Evolutionary conservation across 1,284 basidiomycete species (phyloP).

Genomic region (Malassezia restricta): DNA sequence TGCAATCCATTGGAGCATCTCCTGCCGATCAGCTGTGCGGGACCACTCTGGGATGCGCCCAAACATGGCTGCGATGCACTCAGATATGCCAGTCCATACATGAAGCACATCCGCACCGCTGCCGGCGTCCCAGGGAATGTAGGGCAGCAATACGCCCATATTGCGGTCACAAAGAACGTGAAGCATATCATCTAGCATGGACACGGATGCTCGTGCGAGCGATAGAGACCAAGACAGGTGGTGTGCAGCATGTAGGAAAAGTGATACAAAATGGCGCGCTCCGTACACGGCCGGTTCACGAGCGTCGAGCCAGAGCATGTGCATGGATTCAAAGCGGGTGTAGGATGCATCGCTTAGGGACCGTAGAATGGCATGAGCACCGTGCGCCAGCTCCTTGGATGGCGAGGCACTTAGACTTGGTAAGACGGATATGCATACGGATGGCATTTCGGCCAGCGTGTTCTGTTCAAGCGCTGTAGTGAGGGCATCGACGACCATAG

Average conservation of each 20-base stretch:
- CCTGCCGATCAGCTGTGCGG: slow-evolving; percentile 21
- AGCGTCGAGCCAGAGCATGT: slow-evolving; percentile 2
- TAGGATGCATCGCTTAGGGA: background rate
- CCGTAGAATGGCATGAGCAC: background rate
- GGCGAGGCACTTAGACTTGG: background rate
- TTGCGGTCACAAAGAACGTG: slow-evolving; percentile 36
- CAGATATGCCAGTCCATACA: slow-evolving; percentile 36
- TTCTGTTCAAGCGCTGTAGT: background rate
- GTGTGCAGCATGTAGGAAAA: background rate
- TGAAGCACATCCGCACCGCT: slow-evolving; percentile 15
- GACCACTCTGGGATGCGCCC: slow-evolving; percentile 36
- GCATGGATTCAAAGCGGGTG: slow-evolving; percentile 11
- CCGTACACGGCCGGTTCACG: background rate
- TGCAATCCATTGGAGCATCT: slow-evolving; percentile 41
- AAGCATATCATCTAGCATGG: slow-evolving; percentile 37
- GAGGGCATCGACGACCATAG: background rate
- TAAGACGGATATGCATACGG: background rate
- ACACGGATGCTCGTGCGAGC: slow-evolving; percentile 33
- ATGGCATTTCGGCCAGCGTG: background rate
- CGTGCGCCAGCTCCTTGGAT: background rate
- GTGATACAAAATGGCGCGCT: background rate
- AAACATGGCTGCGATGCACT: slow-evolving; percentile 36
- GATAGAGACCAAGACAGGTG: background rate
- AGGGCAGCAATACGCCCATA: slow-evolving; percentile 34
- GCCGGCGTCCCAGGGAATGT: slow-evolving; percentile 20